Percentiles rank a stretch among this genome's conserved stretches.
phyloP scores from a whole-genome alignment of 768 basidiomycete species.

The Crucibulum laeve region DNA sequence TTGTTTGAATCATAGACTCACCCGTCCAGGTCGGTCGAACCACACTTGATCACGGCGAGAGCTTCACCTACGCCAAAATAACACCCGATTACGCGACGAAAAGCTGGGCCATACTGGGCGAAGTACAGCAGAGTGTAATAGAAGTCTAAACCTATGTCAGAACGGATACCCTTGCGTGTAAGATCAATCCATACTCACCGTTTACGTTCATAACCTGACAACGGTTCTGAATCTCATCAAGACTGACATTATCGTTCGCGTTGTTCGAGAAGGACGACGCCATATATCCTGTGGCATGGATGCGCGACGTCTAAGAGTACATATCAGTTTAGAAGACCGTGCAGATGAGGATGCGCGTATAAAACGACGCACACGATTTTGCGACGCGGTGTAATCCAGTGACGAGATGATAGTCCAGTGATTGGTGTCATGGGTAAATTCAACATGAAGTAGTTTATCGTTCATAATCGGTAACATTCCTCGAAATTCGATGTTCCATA shows the following conservation, averaged over 20 bases:
- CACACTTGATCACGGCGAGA: slow-evolving; percentile 18
- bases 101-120: slow-evolving; percentile 25
- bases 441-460: slow-evolving; percentile 14
- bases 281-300: slow-evolving; percentile 18
- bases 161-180: neutral
- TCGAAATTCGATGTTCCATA: slow-evolving; percentile 13
- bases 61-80: slow-evolving; percentile 18
- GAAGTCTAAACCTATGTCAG: slow-evolving; percentile 13
- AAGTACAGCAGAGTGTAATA: slow-evolving; percentile 21
- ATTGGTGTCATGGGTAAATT: slow-evolving; percentile 10
- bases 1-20: slow-evolving; percentile 12
- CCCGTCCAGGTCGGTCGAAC: slow-evolving; percentile 17
- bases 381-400: neutral
- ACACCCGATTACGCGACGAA: slow-evolving; percentile 19
- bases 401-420: slow-evolving; percentile 21
- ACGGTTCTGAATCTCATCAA: neutral
- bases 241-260: too few relatives aligned
- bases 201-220: neutral
- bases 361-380: neutral
- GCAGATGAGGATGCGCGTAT: neutral
- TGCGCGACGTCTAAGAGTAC: slow-evolving; percentile 6
- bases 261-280: too few relatives aligned
- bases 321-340: neutral
- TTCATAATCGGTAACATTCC: slow-evolving; percentile 14
- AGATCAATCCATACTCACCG: neutral